A percentile compares a stretch with the other conserved stretches of the same genome.
These are phyloP conservation scores for Eutypella sp. DNA, from an alignment of 2,329 filamentous ascomycete genomes.

Conservation along the genomic window DNA sequence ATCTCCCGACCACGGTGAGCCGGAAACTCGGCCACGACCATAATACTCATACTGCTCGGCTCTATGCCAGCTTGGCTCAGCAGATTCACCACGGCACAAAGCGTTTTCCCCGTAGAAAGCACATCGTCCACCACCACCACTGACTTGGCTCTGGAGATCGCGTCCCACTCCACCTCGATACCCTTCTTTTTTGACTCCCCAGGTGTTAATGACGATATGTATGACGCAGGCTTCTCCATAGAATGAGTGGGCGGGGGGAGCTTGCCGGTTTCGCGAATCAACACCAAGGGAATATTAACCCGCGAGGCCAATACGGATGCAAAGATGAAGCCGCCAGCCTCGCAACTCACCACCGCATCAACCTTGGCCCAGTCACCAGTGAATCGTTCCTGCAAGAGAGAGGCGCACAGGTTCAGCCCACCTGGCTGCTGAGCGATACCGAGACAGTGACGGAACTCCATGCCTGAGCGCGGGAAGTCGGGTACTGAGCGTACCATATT, in stretches of 20 bases:
- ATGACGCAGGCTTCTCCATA: constrained; percentile 40
- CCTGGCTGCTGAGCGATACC: constrained; percentile 45
- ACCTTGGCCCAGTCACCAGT: constrained; percentile 41
- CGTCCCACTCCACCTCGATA: constrained; percentile 46
- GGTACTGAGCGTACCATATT: constrained; percentile 44
- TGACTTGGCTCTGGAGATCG: constrained; percentile 31
- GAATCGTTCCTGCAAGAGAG: constrained; percentile 44
- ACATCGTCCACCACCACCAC: constrained; percentile 59
- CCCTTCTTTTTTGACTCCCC: constrained; percentile 21
- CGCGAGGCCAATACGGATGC: constrained; percentile 43
- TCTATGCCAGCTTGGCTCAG: constrained; percentile 37
- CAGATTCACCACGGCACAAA: constrained; percentile 47
- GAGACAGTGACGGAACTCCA: constrained; percentile 56
- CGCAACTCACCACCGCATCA: constrained; percentile 45
- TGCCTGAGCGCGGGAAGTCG: constrained; percentile 45
- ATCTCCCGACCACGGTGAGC: constrained; percentile 45
- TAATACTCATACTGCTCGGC: constrained; percentile 37
- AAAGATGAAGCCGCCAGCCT: constrained; percentile 53
- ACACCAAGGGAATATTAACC: constrained; percentile 37
- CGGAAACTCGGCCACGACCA: constrained; percentile 55
- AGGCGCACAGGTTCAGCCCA: constrained; percentile 47
- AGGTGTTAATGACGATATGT: constrained; percentile 45
- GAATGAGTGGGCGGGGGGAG: constrained; percentile 52
- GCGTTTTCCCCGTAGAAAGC: constrained; percentile 50
- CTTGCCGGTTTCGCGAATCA: constrained; percentile 54